A percentile compares a stretch with the other conserved stretches of the same genome.
Evolutionary conservation across 2,329 filamentous ascomycete species (phyloP).

Genomic region (Penicillium sclerotiorum): DNA sequence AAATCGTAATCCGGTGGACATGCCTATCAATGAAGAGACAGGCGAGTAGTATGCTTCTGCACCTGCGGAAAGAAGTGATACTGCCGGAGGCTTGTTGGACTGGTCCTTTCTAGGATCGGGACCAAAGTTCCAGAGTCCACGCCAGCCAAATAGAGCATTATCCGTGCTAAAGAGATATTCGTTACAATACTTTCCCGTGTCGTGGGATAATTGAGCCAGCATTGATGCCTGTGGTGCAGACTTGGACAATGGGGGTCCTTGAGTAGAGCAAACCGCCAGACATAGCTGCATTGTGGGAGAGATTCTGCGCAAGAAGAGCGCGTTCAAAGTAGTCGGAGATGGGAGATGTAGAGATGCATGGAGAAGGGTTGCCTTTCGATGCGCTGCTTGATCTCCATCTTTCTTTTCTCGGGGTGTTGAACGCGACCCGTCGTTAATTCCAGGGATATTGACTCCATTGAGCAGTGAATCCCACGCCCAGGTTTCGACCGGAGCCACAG

Average conservation of each 20-base stretch:
- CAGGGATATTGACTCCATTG: slow-evolving; percentile 23
- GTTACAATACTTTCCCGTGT: slow-evolving; percentile 81
- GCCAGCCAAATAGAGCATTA: slow-evolving; percentile 81
- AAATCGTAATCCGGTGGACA: slow-evolving; percentile 86
- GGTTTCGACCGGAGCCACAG: slow-evolving; percentile 36
- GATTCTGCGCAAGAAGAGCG: slow-evolving; percentile 76
- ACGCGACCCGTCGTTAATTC: slow-evolving; percentile 12
- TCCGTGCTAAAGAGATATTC: slow-evolving; percentile 93
- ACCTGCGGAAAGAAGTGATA: slow-evolving; percentile 84
- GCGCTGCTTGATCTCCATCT: slow-evolving; percentile 46
- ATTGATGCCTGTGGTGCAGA: slow-evolving; percentile 49
- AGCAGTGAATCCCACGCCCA: slow-evolving; percentile 38
- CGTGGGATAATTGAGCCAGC: slow-evolving; percentile 61
- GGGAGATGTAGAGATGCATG: slow-evolving; percentile 51
- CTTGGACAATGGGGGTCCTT: slow-evolving; percentile 43
- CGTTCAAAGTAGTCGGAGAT: slow-evolving; percentile 83
- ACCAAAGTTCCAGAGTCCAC: slow-evolving; percentile 94
- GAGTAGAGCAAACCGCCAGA: slow-evolving; percentile 59
- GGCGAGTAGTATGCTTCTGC: slow-evolving; percentile 95
- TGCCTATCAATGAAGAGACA: slow-evolving; percentile 88
- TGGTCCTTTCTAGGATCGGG: slow-evolving; percentile 54
- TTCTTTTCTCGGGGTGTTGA: slow-evolving; percentile 59
- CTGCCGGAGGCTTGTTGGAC: slow-evolving; percentile 57
- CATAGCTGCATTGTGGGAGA: slow-evolving; percentile 78
- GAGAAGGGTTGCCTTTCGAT: slow-evolving; percentile 46